These are phyloP conservation scores for Senna siamea DNA, from an alignment of 306 rosid species.

Conservation along the genomic window DNA sequence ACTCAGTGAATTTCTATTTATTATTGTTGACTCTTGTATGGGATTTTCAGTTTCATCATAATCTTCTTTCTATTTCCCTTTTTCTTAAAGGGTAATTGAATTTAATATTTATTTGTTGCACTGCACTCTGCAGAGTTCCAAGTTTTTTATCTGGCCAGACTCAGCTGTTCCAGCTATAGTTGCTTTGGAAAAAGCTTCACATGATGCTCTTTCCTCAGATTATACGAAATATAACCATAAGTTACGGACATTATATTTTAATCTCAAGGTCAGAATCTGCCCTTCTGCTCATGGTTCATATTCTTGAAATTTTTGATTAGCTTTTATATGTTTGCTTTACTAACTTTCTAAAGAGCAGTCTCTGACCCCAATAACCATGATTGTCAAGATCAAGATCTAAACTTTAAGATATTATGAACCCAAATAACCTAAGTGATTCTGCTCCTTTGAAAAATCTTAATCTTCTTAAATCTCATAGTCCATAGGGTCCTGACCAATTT, in stretches of 20 bases:
- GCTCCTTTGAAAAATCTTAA: not conserved
- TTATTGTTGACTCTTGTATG: not conserved
- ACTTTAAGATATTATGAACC: not conserved
- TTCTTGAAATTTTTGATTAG: constrained; percentile 11
- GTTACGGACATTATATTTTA: constrained; percentile 64
- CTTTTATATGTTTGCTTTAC: not conserved
- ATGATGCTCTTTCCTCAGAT: constrained; percentile 66
- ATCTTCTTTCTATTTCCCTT: not conserved
- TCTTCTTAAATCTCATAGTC: not conserved
- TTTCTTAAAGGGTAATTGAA: constrained; percentile 10
- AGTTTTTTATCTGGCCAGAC: constrained; percentile 83
- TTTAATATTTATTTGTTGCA: constrained; percentile 15
- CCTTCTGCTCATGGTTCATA: constrained; percentile 23
- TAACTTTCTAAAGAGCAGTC: not conserved
- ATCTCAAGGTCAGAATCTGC: constrained; percentile 71
- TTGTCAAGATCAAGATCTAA: not conserved
- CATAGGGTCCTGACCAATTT: not conserved
- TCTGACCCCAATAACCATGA: not conserved
- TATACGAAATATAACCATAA: constrained; percentile 87
- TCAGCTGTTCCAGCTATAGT: constrained; percentile 70
- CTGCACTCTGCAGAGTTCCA: constrained; percentile 53
- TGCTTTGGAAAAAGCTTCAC: constrained; percentile 84
- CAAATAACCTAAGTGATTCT: not conserved
- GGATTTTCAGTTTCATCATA: not conserved
- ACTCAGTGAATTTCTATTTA: constrained; percentile 26